Evolutionary conservation across 306 rosid species (phyloP).

Genomic region (Datisca glomerata): DNA sequence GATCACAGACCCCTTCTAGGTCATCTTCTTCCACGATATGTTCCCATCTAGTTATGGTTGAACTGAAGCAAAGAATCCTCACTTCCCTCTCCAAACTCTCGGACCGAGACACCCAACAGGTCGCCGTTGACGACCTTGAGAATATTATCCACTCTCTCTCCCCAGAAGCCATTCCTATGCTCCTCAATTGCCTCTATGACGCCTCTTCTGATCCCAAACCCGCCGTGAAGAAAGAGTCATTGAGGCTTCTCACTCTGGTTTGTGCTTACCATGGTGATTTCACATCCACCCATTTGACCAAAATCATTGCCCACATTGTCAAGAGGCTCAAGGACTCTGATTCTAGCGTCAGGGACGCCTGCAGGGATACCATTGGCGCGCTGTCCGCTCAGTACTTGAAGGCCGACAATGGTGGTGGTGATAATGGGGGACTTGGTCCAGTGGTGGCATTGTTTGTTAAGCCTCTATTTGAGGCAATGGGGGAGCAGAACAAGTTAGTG

Average conservation of each 20-base stretch:
- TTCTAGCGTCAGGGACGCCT: constrained; percentile 60
- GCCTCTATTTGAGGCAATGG: constrained; percentile 94
- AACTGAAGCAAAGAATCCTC: constrained; percentile 73
- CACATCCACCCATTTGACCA: constrained; percentile 57
- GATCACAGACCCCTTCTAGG: constrained; percentile 27
- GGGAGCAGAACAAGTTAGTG: constrained; percentile 73
- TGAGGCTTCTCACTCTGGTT: constrained; percentile 52
- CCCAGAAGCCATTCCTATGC: constrained; percentile 66
- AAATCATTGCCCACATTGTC: constrained; percentile 47
- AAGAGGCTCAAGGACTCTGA: constrained; percentile 78
- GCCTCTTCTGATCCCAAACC: constrained; percentile 79
- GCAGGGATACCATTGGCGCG: constrained; percentile 65
- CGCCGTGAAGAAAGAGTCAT: constrained; percentile 60
- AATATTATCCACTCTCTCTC: constrained; percentile 50
- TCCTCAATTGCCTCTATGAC: constrained; percentile 77
- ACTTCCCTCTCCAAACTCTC: constrained; percentile 82
- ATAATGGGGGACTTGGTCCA: constrained; percentile 31
- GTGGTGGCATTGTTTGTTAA: constrained; percentile 70
- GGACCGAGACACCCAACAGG: constrained; percentile 88
- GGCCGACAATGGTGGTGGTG: constrained; percentile 14
- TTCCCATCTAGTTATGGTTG: constrained; percentile 84
- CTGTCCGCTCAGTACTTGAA: constrained; percentile 50
- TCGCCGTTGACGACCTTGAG: constrained; percentile 82
- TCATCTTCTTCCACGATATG: constrained; percentile 44
- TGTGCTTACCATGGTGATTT: constrained; percentile 52